Percentiles rank a stretch among this genome's conserved stretches.
phyloP scores from a whole-genome alignment of 805 yeast species.

The Komagataella phaffii region DNA sequence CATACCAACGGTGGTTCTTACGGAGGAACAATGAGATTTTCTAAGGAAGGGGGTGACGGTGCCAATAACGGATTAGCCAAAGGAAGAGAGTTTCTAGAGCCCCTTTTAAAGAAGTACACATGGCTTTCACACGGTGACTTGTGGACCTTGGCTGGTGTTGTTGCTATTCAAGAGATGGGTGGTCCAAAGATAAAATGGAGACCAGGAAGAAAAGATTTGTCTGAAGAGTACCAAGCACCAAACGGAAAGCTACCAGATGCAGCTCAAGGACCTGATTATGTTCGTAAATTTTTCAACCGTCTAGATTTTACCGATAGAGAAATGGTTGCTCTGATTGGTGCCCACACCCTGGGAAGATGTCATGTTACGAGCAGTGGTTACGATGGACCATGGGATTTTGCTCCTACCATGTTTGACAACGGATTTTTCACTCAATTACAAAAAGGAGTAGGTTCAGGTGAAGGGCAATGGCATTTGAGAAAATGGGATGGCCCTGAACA shows the following conservation, averaged over 20 bases:
- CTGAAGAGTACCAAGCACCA: conserved; percentile 23
- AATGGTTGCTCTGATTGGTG: conserved; percentile 32
- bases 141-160: conserved; percentile 62
- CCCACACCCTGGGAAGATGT: conserved; percentile 35
- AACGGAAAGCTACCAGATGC: conserved; percentile 41
- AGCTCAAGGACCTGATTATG: conserved; percentile 27
- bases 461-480: conserved; percentile 45
- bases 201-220: conserved; percentile 31
- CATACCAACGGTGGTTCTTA: conserved; percentile 30
- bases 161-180: conserved; percentile 46
- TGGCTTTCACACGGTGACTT: conserved; percentile 54
- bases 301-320: conserved; percentile 35
- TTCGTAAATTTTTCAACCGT: conserved; percentile 29
- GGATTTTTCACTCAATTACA: conserved; percentile 47
- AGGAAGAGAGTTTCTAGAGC: conserved; percentile 43
- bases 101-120: conserved; percentile 41
- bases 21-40: conserved; percentile 41
- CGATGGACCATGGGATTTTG: conserved; percentile 86
- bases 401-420: conserved; percentile 63
- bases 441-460: not conserved
- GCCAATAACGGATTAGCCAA: conserved; percentile 36
- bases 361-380: conserved; percentile 51
- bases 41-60: conserved; percentile 34
- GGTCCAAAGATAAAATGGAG: conserved; percentile 54
- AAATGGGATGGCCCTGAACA: conserved; percentile 52